Evolutionary conservation across 176 grass and related monocot genomes (phyloP), one percentile per base, ranked within the genome.

Genomic region (Panicum miliaceum): DNA sequence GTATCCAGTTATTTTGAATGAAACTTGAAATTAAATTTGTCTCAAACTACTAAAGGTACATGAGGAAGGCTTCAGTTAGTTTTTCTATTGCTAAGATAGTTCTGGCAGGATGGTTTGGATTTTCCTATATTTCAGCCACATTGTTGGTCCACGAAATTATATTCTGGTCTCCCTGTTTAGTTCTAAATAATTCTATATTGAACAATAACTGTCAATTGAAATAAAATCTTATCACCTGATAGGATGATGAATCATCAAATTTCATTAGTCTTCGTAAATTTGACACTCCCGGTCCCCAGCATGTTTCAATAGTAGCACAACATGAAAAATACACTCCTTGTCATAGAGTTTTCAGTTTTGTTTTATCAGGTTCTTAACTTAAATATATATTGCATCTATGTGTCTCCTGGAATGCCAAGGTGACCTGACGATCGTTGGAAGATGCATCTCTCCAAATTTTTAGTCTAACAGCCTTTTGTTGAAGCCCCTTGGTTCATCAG

Each of bases 11-110:
- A 59, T 68, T 71, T 81, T 46, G 4, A 62, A 29, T 37, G 29
- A 64, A 64, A 68, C 13, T 69, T 35, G 12, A 81, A 64, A 23
- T 80, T 46, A n/a, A 54, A 14, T 41, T 47, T 41, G 14, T 64
- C 62, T 75, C 23, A 11, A 36, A 52, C 38, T 40, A 26, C 22
- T 27, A 65, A 8, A 15, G 61, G 56, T 84, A 78, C 29, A 56
- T 54, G 37, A 54, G 29, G n/a, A 66, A 76, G n/a, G 36, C 2
- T 29, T 43, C 5, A 59, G 50, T 82, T 15, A 56, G 12, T 67
- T 52, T 84, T 48, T 20, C n/a, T 76, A 82, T 62, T 61, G 36
- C 19, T 32, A 71, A 57, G 36, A 82, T 81, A 64, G 32, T 79
- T 79, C 6, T 71, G 40, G n/a, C 6, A 0, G 25, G 25, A 73